Base-by-base conservation (phyloP, 176 grass and related monocot genomes). In the Musa troglodytarum region DNA sequence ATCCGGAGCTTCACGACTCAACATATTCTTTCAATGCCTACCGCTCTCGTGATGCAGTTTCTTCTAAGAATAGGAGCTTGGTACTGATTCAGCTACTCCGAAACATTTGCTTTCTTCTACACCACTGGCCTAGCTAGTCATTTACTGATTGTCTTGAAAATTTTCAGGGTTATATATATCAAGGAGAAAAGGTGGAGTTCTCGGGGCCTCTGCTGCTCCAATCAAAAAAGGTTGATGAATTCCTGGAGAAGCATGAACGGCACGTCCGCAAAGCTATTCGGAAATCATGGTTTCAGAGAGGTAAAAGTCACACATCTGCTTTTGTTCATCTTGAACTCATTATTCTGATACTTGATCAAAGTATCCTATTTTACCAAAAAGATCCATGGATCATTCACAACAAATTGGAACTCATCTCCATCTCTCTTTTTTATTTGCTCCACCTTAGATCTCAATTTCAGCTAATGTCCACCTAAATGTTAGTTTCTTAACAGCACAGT, bases 171-270 rank as follows among this genome's bases (percentile, higher is more conserved):
- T 61, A 85, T 64, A 80, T 83, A 80, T 78, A 70, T 67, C 80
- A 82, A 81, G 64, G 76, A 54, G 29, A 88, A 69, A 90, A 83
- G 77, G 84, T 84, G 50, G 86, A 91, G 61, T 92, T 81, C 76
- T 99, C 91, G 2, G 91, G 95, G 49, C 90, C 86, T 2, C 66
- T 94, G 63, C 66, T 94, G 65, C 83, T 71, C 8, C 84, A 88
- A 74, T 81, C 89, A 0, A 80, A 79, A 59, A 85, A 65, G 49
- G 81, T 94, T 49, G 90, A 99, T 74, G 84, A 94, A 78, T 80
- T 94, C 70, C 79, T 99, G 80, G 79, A 88, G 54, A 94, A 79
- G 75, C 88, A 92, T 72, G 90, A 94, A 50, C 80, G 82, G 76
- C 88, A 89, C 17, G 89, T 94, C 81, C 74, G 88, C 72, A 81